These are phyloP conservation scores for Arabidopsis lyrata DNA, from an alignment of 441 rosid species.

Conservation along the genomic window DNA sequence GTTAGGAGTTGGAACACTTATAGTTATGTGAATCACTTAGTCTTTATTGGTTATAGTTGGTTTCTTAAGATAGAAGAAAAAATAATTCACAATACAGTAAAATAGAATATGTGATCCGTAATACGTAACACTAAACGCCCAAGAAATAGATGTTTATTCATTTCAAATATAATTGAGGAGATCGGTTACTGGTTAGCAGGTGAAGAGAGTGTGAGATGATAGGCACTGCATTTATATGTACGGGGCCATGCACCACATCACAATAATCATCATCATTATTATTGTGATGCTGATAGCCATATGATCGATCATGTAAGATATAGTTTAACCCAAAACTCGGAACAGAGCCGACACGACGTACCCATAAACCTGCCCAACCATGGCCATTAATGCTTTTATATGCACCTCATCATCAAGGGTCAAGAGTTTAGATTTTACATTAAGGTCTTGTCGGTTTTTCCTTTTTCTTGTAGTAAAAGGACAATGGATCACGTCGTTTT, in stretches of 20 bases:
- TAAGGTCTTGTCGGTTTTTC: not conserved
- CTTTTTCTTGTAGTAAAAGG: not conserved
- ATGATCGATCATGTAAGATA: conserved; percentile 3
- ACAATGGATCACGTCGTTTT: not conserved
- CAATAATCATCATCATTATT: not conserved
- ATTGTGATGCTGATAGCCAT: conserved; percentile 21
- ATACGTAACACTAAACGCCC: not conserved
- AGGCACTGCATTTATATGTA: conserved; percentile 32
- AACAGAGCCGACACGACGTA: conserved; percentile 3
- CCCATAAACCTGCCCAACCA: conserved; percentile 35
- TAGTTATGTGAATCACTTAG: conserved; percentile 12
- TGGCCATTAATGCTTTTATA: conserved; percentile 28
- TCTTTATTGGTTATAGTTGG: conserved; percentile 11
- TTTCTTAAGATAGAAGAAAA: conserved; percentile 4
- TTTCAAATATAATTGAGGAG: conserved; percentile 23
- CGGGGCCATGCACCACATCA: conserved; percentile 26
- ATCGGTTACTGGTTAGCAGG: conserved; percentile 40
- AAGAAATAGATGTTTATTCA: not conserved
- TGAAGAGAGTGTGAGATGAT: conserved; percentile 22
- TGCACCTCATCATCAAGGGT: not conserved
- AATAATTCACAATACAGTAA: not conserved
- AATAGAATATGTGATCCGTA: not conserved
- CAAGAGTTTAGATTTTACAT: not conserved
- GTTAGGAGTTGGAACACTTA: conserved; percentile 36
- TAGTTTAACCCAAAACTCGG: not conserved